Base-by-base conservation (phyloP, 1,284 basidiomycete genomes). In the Rhizoctonia solani region DNA sequence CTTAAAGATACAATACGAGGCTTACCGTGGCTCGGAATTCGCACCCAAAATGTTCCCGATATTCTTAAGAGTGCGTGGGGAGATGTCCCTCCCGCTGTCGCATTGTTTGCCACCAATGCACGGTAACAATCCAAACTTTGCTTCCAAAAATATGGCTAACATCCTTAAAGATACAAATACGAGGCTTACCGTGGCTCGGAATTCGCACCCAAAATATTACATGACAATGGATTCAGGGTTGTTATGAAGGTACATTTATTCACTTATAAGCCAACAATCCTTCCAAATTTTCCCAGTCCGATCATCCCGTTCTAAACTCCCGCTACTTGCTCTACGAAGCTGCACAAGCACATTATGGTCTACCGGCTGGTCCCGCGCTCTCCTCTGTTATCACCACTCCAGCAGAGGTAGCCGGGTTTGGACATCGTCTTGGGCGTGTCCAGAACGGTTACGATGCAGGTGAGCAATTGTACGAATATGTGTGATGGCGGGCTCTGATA, bases 121-220 rank as follows among this genome's bases (percentile, higher is more conserved):
- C 78, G 85, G 50, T 94, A 92, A 77, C 95, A 95, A 77, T 86
- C 8, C 37, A 16, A 39, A 39, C 16, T 39, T 39, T 16, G 16
- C 8, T 89, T n/a, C n/a, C n/a, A n/a, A n/a, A n/a, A n/a, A n/a
- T 13, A 85, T n/a, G n/a, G n/a, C n/a, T n/a, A n/a, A n/a, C n/a
- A n/a, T n/a, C n/a, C n/a, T n/a, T n/a, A n/a, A n/a, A n/a, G n/a
- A n/a, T n/a, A n/a, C n/a, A n/a, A 86, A 90, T 3, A 89, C 11
- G 93, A 95, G 74, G 85, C 91, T 0, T 95, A 89, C 77, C 82
- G 92, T 32, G 92, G 89, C 2, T 89, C 90, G 1, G 91, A 94
- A 72, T 96, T 90, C 75, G 91, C 93, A 0, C 84, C 92, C 91
- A 94, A 72, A 96, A 90, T 75, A 91, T 93, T 0, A 46, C 81